Conservation (phyloP, 2,329 filamentous ascomycete genomes). For the Apiospora sp. region DNA sequence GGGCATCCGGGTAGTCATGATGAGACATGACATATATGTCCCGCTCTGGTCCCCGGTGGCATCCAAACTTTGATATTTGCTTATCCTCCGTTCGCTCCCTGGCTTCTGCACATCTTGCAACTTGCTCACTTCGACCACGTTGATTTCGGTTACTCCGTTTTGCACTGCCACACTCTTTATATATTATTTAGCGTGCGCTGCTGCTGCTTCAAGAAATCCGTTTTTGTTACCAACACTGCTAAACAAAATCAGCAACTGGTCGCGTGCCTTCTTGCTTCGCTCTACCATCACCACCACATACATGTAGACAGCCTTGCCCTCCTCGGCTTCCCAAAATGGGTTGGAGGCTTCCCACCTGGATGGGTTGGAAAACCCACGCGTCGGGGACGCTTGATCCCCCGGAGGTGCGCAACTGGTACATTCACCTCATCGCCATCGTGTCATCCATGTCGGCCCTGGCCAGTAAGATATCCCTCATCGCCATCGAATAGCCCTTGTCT, state of each 20-base stretch:
- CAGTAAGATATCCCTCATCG: constrained; percentile 34
- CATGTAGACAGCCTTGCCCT: background rate
- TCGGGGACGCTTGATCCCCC: constrained; percentile 48
- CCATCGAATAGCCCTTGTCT: background rate
- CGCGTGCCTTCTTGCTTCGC: background rate
- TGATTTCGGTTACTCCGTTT: background rate
- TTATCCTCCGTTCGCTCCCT: background rate
- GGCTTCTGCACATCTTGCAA: background rate
- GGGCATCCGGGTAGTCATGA: background rate
- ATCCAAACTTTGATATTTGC: background rate
- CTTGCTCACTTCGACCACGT: background rate
- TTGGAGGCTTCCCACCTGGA: background rate
- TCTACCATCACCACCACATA: background rate
- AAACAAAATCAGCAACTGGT: background rate
- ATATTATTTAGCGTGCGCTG: background rate
- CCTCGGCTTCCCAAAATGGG: background rate
- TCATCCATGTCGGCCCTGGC: constrained; percentile 45
- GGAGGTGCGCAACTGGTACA: constrained; percentile 45
- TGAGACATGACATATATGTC: constrained; percentile 18
- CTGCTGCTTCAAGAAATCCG: background rate
- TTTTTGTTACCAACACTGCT: background rate
- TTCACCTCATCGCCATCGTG: constrained; percentile 43
- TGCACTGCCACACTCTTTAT: background rate
- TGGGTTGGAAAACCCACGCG: constrained; percentile 32
- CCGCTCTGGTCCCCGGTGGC: background rate